Conservation (phyloP, 495 filamentous ascomycete genomes). For the Staphylotrichum tortipilum region DNA sequence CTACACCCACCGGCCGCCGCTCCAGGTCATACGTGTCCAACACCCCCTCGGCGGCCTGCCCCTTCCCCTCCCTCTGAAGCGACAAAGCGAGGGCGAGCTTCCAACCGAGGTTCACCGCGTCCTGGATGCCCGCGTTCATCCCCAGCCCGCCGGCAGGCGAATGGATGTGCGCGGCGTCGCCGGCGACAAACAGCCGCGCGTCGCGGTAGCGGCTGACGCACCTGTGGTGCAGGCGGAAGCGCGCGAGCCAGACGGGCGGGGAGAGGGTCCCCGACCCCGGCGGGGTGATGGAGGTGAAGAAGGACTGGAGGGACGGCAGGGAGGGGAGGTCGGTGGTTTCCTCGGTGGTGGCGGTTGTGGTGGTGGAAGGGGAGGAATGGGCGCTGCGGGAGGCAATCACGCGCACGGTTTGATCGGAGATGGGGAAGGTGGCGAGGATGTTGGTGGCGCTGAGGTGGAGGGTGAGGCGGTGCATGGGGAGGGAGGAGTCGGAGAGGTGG, state of each 20-base stretch:
- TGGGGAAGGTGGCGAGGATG: constrained; percentile 24
- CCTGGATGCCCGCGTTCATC: constrained; percentile 54
- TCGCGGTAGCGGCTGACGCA: constrained; percentile 28
- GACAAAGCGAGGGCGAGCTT: constrained; percentile 35
- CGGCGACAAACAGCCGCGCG: constrained; percentile 43
- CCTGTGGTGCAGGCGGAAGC: constrained; percentile 34
- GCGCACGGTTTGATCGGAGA: constrained; percentile 22
- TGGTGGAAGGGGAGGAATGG: no score
- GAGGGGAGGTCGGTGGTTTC: constrained; percentile 21
- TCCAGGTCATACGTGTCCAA: constrained; percentile 35
- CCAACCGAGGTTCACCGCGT: constrained; percentile 53
- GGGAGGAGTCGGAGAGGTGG: constrained; percentile 23
- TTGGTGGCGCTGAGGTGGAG: constrained; percentile 20
- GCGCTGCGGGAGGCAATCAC: constrained; percentile 20
- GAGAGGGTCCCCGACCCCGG: constrained; percentile 25
- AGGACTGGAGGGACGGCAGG: constrained; percentile 24
- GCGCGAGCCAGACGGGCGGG: constrained; percentile 31
- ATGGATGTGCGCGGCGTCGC: constrained; percentile 53
- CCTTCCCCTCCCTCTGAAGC: neutral
- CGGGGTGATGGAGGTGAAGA: constrained; percentile 23
- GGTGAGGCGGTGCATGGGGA: constrained; percentile 21
- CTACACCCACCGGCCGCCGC: constrained; percentile 27
- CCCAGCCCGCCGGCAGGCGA: constrained; percentile 50
- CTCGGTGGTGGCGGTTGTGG: constrained; percentile 9
- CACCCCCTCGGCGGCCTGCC: constrained; percentile 6